These are phyloP conservation scores for Debaryomycetaceae sp. DNA, from an alignment of 1,139 yeast species.

Conservation along the genomic window DNA sequence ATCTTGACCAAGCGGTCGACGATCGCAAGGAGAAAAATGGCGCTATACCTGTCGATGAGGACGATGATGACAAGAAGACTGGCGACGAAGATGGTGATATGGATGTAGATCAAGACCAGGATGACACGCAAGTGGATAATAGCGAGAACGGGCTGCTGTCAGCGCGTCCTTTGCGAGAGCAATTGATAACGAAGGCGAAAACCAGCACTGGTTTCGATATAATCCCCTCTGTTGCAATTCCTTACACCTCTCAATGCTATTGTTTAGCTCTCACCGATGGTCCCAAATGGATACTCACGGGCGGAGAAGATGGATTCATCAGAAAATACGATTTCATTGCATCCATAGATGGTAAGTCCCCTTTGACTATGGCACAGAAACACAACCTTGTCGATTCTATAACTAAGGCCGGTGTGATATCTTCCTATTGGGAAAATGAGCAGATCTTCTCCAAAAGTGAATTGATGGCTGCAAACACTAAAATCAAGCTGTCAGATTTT, in stretches of 20 bases:
- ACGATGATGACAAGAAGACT: conserved; percentile 2
- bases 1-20: conserved; percentile 5
- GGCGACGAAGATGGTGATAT: conserved; percentile 5
- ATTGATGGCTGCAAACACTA: conserved; percentile 41
- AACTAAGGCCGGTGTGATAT: conserved; percentile 75
- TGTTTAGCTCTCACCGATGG: conserved; percentile 78
- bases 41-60: neutral
- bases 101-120: conserved; percentile 1
- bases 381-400: conserved; percentile 87
- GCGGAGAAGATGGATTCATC: conserved; percentile 95
- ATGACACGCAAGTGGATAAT: neutral
- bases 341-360: conserved; percentile 85
- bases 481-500: conserved; percentile 42
- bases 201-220: conserved; percentile 54
- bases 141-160: neutral
- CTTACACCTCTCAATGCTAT: conserved; percentile 68
- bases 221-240: conserved; percentile 69
- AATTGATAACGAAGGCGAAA: conserved; percentile 40
- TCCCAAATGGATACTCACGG: conserved; percentile 85
- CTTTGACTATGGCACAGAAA: conserved; percentile 85
- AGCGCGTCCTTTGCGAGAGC: conserved; percentile 26
- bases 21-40: conserved; percentile 11
- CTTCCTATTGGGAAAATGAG: conserved; percentile 95
- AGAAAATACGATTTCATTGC: conserved; percentile 84
- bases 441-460: conserved; percentile 59